Conservation (phyloP, 2,329 filamentous ascomycete genomes). For the Venturia pyrina region DNA sequence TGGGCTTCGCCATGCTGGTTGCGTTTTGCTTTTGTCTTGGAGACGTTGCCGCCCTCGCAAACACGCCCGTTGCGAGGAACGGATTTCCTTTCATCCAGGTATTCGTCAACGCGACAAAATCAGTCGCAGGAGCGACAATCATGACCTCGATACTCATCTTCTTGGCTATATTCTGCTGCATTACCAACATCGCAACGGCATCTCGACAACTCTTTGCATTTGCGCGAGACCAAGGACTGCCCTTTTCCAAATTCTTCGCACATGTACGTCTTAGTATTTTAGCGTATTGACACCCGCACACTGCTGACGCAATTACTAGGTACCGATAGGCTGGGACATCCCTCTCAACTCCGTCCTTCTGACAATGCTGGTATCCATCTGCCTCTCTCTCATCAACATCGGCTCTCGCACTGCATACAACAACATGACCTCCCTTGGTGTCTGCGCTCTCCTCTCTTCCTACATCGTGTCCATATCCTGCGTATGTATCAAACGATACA, state of each 20-base stretch:
- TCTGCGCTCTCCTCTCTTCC: constrained; percentile 31
- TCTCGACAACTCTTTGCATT: constrained; percentile 31
- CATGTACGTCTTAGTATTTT: constrained; percentile 6
- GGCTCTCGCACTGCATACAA: constrained; percentile 36
- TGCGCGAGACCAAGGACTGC: constrained; percentile 32
- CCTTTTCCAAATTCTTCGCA: constrained; percentile 18
- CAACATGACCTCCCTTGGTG: constrained; percentile 34
- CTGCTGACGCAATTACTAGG: constrained; percentile 1
- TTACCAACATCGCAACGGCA: constrained; percentile 28
- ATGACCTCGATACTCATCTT: constrained; percentile 25
- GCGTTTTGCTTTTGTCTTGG: constrained; percentile 22
- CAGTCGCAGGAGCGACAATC: constrained; percentile 22
- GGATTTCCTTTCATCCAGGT: constrained; percentile 25
- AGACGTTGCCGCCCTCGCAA: constrained; percentile 16
- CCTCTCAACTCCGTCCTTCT: constrained; percentile 39
- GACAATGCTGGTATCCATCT: constrained; percentile 32
- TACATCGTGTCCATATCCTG: constrained; percentile 39
- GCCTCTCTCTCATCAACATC: constrained; percentile 43
- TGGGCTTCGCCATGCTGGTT: constrained; percentile 21
- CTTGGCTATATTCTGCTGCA: constrained; percentile 21
- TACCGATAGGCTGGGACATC: constrained; percentile 22
- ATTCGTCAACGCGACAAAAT: constrained; percentile 26
- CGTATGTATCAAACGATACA: constrained; percentile 34
- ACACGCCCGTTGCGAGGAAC: constrained; percentile 15
- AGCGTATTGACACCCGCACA: not conserved